Evolutionary conservation across 1,139 yeast species (phyloP).

Genomic region (Candida tropicalis): DNA sequence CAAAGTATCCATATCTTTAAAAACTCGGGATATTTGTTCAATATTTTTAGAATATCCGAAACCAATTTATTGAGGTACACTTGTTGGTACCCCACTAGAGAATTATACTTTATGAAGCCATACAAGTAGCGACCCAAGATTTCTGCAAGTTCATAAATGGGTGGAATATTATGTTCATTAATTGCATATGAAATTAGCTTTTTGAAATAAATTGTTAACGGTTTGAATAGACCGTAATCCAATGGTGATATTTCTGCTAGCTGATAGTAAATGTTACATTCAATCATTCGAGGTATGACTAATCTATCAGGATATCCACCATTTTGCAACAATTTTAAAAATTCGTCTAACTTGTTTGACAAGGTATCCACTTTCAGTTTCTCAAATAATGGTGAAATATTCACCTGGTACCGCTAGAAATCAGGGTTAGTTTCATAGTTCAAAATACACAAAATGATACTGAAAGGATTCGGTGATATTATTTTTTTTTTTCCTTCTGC

Average conservation of each 20-base stretch:
- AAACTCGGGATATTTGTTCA: slow-evolving; percentile 13
- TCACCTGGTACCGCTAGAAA: neutral
- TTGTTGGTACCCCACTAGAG: slow-evolving; percentile 6
- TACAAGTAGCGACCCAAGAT: slow-evolving; percentile 15
- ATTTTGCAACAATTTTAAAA: slow-evolving; percentile 4
- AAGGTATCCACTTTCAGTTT: slow-evolving; percentile 11
- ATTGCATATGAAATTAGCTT: slow-evolving; percentile 14
- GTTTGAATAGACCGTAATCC: slow-evolving; percentile 15
- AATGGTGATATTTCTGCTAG: slow-evolving; percentile 14
- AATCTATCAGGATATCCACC: slow-evolving; percentile 5
- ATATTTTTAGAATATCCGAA: slow-evolving; percentile 9
- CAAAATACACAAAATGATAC: too few relatives aligned
- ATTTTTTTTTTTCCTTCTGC: too few relatives aligned
- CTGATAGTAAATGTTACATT: slow-evolving; percentile 11
- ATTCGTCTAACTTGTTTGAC: slow-evolving; percentile 7
- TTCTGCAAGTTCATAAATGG: slow-evolving; percentile 8
- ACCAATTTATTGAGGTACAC: slow-evolving; percentile 9
- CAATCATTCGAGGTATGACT: slow-evolving; percentile 11
- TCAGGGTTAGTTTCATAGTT: too few relatives aligned
- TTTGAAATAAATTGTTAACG: slow-evolving; percentile 17
- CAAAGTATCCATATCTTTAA: slow-evolving; percentile 15
- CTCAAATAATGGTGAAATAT: slow-evolving; percentile 2
- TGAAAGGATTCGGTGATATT: too few relatives aligned
- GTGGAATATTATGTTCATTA: slow-evolving; percentile 6
- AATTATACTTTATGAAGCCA: slow-evolving; percentile 8